Evolutionary conservation across 164 flowering plant genomes (phyloP).

Genomic region (Paratinospora sagittata): DNA sequence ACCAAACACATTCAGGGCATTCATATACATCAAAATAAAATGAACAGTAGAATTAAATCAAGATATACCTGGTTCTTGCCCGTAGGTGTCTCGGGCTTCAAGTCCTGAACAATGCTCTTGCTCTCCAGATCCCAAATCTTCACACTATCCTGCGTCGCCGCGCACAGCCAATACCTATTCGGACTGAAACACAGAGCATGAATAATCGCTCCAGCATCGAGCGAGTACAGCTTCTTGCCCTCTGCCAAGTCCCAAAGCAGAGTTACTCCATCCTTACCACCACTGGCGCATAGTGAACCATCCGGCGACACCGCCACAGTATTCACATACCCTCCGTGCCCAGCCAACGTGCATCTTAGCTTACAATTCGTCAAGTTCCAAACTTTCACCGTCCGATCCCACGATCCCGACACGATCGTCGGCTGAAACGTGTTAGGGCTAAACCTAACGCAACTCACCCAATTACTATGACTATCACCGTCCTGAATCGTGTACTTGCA

Average conservation of each 20-base stretch:
- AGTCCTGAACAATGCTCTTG: slow-evolving; percentile 60
- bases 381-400: slow-evolving; percentile 70
- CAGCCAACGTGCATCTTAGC: slow-evolving; percentile 47
- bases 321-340: slow-evolving; percentile 51
- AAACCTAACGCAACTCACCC: too few species aligned
- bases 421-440: too few species aligned
- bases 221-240: slow-evolving; percentile 65
- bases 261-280: slow-evolving; percentile 78
- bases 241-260: slow-evolving; percentile 81
- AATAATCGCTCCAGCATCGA: slow-evolving; percentile 67
- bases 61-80: slow-evolving; percentile 11
- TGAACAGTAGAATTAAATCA: neutral
- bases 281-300: slow-evolving; percentile 78
- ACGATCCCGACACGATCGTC: too few species aligned
- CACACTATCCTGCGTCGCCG: slow-evolving; percentile 60
- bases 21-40: neutral
- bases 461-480: too few species aligned
- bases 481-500: slow-evolving; percentile 82
- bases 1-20: neutral
- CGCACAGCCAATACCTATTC: slow-evolving; percentile 85
- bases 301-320: slow-evolving; percentile 84
- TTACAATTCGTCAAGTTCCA: slow-evolving; percentile 78
- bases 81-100: slow-evolving; percentile 26
- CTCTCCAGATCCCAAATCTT: slow-evolving; percentile 90
- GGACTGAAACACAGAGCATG: slow-evolving; percentile 81